Percentiles rank a stretch among this genome's conserved stretches.
Conservation (phyloP, 1,139 yeast species). For the Meyerozyma carpophila region DNA sequence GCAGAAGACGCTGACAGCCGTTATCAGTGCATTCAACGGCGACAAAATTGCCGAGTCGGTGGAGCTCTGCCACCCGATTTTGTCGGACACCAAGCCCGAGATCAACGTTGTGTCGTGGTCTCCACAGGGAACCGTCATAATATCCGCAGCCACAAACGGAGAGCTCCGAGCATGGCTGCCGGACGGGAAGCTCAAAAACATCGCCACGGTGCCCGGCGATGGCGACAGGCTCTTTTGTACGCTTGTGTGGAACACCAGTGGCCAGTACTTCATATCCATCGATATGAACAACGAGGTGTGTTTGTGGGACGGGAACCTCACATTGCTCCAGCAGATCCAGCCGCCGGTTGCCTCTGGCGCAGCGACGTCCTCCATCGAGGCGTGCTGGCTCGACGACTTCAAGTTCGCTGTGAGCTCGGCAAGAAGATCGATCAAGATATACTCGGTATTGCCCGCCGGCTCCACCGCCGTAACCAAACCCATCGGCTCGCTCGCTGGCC, state of each 20-base stretch:
- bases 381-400: constrained; percentile 68
- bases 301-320: constrained; percentile 35
- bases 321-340: constrained; percentile 27
- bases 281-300: constrained; percentile 29
- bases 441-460: constrained; percentile 30
- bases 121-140: constrained; percentile 50
- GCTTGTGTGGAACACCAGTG: constrained; percentile 32
- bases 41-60: constrained; percentile 30
- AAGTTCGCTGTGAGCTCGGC: constrained; percentile 61
- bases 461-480: constrained; percentile 27
- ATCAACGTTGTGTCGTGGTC: constrained; percentile 56
- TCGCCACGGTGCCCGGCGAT: constrained; percentile 20
- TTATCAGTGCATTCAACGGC: constrained; percentile 28
- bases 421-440: constrained; percentile 53
- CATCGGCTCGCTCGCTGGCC: constrained; percentile 65
- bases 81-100: constrained; percentile 22
- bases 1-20: constrained; percentile 27
- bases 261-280: constrained; percentile 29
- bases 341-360: constrained; percentile 7
- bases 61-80: constrained; percentile 28
- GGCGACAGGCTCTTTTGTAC: constrained; percentile 12
- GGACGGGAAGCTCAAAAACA: constrained; percentile 59
- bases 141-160: constrained; percentile 58
- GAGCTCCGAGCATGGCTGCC: constrained; percentile 67
- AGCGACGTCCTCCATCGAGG: constrained; percentile 10